Evolutionary conservation across 2,329 filamentous ascomycete genomes (phyloP).

Genomic region (Diaporthe destruens): DNA sequence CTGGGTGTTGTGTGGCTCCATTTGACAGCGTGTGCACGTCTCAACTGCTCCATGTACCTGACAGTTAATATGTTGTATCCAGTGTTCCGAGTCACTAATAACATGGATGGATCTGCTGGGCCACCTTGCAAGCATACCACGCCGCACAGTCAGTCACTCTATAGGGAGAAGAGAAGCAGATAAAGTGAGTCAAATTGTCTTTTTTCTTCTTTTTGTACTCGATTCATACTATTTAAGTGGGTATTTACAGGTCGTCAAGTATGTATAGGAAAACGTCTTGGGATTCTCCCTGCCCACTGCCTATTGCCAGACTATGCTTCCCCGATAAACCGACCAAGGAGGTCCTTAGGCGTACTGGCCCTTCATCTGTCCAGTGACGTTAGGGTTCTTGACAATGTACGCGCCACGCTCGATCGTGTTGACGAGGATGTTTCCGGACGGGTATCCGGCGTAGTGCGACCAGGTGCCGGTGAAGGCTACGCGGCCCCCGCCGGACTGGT

Average conservation of each 20-base stretch:
- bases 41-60: background rate
- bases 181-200: background rate
- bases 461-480: slow-evolving; percentile 57
- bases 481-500: slow-evolving; percentile 50
- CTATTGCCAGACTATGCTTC: background rate
- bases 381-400: slow-evolving; percentile 51
- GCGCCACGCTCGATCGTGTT: slow-evolving; percentile 62
- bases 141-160: too few species aligned
- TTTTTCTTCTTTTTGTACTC: slow-evolving; percentile 5
- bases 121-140: too few species aligned
- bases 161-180: background rate
- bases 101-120: too few species aligned
- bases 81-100: background rate
- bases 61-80: background rate
- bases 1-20: background rate
- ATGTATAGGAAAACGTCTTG: slow-evolving; percentile 6
- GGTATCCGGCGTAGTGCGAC: slow-evolving; percentile 59
- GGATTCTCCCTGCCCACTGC: background rate
- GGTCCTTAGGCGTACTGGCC: slow-evolving; percentile 16
- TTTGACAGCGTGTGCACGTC: background rate
- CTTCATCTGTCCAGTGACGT: slow-evolving; percentile 33
- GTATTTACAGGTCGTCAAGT: slow-evolving; percentile 25
- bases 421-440: slow-evolving; percentile 53
- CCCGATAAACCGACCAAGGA: background rate
- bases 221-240: background rate